These are phyloP conservation scores for Fonsecaea multimorphosa DNA, from an alignment of 2,329 filamentous ascomycete genomes.

Conservation along the genomic window DNA sequence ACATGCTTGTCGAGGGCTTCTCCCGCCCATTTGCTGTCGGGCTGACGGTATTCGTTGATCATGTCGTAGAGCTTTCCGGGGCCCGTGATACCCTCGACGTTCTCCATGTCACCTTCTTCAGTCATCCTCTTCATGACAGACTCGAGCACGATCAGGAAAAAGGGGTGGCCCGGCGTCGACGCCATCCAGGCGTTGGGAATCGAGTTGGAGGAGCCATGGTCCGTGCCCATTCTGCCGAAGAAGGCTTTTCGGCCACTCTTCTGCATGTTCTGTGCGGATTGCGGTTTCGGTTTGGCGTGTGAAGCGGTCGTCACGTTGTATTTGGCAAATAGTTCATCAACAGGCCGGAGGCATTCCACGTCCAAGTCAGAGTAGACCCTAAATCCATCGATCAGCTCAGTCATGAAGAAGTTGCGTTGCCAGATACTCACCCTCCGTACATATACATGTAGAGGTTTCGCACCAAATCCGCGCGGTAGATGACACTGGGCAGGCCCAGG, in stretches of 20 bases:
- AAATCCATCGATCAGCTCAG: not conserved
- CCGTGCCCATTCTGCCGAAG: conserved; percentile 46
- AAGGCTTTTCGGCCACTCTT: conserved; percentile 38
- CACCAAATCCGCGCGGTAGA: conserved; percentile 45
- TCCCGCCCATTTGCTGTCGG: conserved; percentile 24
- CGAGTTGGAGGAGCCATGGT: conserved; percentile 42
- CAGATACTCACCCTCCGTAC: conserved; percentile 42
- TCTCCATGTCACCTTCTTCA: conserved; percentile 6
- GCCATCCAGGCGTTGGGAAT: conserved; percentile 51
- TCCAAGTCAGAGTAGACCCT: conserved; percentile 46
- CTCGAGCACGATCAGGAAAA: conserved; percentile 44
- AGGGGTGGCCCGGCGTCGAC: conserved; percentile 45
- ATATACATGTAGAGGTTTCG: conserved; percentile 48
- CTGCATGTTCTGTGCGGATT: conserved; percentile 24
- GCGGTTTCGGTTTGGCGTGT: conserved; percentile 25
- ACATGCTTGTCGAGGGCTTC: conserved; percentile 33
- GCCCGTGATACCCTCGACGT: conserved; percentile 36
- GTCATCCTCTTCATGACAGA: conserved; percentile 30
- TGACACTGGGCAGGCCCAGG: conserved; percentile 42
- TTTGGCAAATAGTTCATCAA: conserved; percentile 39
- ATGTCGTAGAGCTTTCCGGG: conserved; percentile 35
- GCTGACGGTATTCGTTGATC: conserved; percentile 29
- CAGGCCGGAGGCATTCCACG: conserved; percentile 44
- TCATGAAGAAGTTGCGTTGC: not conserved
- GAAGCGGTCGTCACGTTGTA: conserved; percentile 38